These are phyloP conservation scores for Zymoseptoria pseudotritici DNA, from an alignment of 2,329 filamentous ascomycete genomes.

Conservation along the genomic window DNA sequence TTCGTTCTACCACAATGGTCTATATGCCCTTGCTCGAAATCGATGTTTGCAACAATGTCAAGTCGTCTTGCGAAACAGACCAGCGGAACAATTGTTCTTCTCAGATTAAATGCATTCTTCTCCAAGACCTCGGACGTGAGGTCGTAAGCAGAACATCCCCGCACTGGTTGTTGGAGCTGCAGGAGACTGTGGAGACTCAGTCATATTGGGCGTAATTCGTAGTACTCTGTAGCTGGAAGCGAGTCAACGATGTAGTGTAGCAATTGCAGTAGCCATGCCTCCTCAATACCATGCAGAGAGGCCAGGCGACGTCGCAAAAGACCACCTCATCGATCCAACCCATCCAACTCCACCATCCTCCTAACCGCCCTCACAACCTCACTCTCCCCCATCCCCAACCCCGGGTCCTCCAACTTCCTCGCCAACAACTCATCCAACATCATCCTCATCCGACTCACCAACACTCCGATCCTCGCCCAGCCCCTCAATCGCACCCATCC, in stretches of 20 bases:
- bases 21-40: not conserved
- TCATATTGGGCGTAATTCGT: not conserved
- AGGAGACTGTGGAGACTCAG: not conserved
- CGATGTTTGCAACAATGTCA: too few species aligned
- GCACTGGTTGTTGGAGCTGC: not conserved
- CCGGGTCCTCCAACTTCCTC: constrained; percentile 69
- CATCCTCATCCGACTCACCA: constrained; percentile 72
- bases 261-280: too few species aligned
- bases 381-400: constrained; percentile 35
- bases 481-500: constrained; percentile 81
- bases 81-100: too few species aligned
- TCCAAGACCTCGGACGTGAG: not conserved
- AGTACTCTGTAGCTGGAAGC: not conserved
- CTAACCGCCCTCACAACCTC: constrained; percentile 72
- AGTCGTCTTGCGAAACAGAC: too few species aligned
- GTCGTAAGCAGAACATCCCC: not conserved
- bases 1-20: not conserved
- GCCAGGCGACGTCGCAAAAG: not conserved
- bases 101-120: not conserved
- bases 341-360: constrained; percentile 81
- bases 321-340: constrained; percentile 36
- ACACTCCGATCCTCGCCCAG: constrained; percentile 89
- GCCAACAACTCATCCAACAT: constrained; percentile 84
- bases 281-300: too few species aligned
- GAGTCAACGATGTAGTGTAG: not conserved